A percentile compares a stretch with the other conserved stretches of the same genome.
These are phyloP conservation scores for Tuber microsphaerosporum DNA, from an alignment of 495 filamentous ascomycete species.

Conservation along the genomic window DNA sequence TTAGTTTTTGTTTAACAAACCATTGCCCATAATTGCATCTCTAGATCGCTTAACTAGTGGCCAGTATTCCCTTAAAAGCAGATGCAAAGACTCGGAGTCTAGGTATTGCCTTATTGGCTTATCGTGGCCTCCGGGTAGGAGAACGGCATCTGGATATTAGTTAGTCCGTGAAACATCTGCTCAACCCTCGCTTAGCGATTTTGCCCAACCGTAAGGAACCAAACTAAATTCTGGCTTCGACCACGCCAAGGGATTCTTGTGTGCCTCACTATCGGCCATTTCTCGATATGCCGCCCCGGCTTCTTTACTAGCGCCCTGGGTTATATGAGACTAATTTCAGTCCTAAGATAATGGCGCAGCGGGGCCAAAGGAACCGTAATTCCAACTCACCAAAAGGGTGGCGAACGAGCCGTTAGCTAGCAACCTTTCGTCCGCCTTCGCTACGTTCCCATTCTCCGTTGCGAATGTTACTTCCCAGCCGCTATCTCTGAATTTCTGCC, in stretches of 20 bases:
- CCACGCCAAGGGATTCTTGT: constrained; percentile 20
- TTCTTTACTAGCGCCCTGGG: constrained; percentile 16
- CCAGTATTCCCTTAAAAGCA: constrained; percentile 16
- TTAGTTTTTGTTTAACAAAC: constrained; percentile 2
- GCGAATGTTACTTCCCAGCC: constrained; percentile 28
- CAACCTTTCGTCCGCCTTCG: constrained; percentile 23
- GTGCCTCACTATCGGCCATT: constrained; percentile 24
- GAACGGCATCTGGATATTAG: constrained; percentile 13
- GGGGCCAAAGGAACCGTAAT: background rate
- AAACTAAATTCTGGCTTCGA: constrained; percentile 20
- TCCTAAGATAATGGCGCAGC: background rate
- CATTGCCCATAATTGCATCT: background rate
- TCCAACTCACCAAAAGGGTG: constrained; percentile 12
- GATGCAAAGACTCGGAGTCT: constrained; percentile 27
- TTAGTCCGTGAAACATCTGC: background rate
- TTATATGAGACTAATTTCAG: background rate
- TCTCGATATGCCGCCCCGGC: constrained; percentile 17
- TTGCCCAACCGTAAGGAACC: constrained; percentile 21
- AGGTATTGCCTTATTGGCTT: constrained; percentile 36
- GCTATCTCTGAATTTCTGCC: constrained; percentile 20
- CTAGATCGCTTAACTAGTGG: constrained; percentile 7
- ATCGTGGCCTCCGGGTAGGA: constrained; percentile 32
- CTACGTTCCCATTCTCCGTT: constrained; percentile 25
- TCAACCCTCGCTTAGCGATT: background rate
- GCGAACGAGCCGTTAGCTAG: constrained; percentile 17